A percentile compares a stretch with the other conserved stretches of the same genome.
Evolutionary conservation across 495 filamentous ascomycete genomes (phyloP).

Genomic region (Aspergillus steynii): DNA sequence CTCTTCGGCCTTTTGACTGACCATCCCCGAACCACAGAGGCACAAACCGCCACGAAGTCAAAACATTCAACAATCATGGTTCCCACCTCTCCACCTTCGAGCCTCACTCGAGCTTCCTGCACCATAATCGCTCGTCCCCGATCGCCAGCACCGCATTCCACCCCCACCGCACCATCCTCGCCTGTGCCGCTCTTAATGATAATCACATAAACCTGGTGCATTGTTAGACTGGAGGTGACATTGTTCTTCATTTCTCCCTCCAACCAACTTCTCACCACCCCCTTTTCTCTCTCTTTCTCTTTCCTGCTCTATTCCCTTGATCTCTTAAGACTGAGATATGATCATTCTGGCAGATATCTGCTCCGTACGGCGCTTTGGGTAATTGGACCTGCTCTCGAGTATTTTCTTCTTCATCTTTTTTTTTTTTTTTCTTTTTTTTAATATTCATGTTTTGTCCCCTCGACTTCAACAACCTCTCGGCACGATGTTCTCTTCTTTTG

Average conservation of each 20-base stretch:
- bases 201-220: constrained; percentile 48
- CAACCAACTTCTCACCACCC: constrained; percentile 7
- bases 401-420: background rate
- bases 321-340: background rate
- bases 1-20: background rate
- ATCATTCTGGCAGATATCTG: background rate
- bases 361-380: background rate
- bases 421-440: background rate
- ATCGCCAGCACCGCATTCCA: constrained; percentile 93
- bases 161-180: constrained; percentile 90
- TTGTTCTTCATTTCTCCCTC: background rate
- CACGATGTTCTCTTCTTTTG: too few species aligned
- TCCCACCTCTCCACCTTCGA: constrained; percentile 75
- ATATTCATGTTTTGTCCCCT: too few species aligned
- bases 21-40: constrained; percentile 53
- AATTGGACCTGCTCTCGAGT: background rate
- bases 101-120: constrained; percentile 85
- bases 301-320: constrained; percentile 2
- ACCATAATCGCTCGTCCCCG: constrained; percentile 71
- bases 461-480: too few species aligned
- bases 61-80: constrained; percentile 86
- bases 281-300: constrained; percentile 5
- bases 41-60: constrained; percentile 82
- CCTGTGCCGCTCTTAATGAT: constrained; percentile 64
- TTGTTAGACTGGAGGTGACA: constrained; percentile 32